A percentile compares a stretch with the other conserved stretches of the same genome.
These are phyloP conservation scores for Rosa persica DNA, from an alignment of 306 rosid genomes.

Conservation along the genomic window DNA sequence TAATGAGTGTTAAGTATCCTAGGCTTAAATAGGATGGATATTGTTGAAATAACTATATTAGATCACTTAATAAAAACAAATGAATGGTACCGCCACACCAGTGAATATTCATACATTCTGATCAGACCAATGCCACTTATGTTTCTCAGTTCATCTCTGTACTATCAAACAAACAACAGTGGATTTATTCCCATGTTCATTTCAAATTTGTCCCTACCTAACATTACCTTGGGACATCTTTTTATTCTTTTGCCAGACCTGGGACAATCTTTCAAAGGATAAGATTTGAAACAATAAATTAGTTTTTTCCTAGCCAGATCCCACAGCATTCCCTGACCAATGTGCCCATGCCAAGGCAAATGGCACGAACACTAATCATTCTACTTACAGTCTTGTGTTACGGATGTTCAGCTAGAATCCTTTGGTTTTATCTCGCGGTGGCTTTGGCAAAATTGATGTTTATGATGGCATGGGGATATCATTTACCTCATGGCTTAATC, in stretches of 20 bases:
- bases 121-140: not conserved
- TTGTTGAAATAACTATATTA: not conserved
- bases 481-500: not conserved
- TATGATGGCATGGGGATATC: not conserved
- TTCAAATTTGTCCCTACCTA: not conserved
- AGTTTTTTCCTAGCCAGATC: not conserved
- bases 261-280: not conserved
- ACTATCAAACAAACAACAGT: not conserved
- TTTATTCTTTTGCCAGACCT: not conserved
- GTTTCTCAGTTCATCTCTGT: not conserved
- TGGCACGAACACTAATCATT: not conserved
- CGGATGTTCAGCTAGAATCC: not conserved
- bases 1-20: not conserved
- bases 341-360: not conserved
- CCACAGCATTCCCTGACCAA: not conserved
- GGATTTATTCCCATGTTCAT: not conserved
- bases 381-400: not conserved
- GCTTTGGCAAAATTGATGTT: not conserved
- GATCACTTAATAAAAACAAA: slow-evolving; percentile 16
- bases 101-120: not conserved
- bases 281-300: not conserved
- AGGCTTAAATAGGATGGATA: not conserved
- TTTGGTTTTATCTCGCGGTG: not conserved
- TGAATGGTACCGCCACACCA: not conserved
- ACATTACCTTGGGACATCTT: not conserved